Evolutionary conservation across 1,284 basidiomycete genomes (phyloP).

Genomic region (Vanrija sp.): DNA sequence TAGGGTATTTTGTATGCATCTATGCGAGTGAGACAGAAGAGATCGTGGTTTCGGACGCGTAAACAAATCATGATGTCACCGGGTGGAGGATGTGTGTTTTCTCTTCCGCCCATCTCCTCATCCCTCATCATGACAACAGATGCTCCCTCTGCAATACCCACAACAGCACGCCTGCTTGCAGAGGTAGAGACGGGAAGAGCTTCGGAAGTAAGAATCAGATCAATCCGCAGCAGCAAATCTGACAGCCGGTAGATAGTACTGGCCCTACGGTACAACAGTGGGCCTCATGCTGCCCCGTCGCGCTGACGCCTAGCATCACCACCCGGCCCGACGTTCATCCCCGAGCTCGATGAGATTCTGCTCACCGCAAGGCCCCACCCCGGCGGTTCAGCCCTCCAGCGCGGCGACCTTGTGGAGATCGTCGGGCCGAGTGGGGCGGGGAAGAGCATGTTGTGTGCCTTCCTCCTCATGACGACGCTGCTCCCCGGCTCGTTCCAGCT

Average conservation of each 20-base stretch:
- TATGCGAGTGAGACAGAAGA: background rate
- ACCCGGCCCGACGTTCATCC: conserved; percentile 42
- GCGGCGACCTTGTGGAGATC: conserved; percentile 46
- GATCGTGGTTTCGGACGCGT: background rate
- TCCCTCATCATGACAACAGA: background rate
- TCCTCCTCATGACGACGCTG: conserved; percentile 33
- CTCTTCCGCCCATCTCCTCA: background rate
- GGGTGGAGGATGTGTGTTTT: background rate
- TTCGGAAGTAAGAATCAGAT: conserved; percentile 21
- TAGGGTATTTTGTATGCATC: background rate
- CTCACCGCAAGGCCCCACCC: conserved; percentile 26
- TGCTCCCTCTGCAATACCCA: background rate
- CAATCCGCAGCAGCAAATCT: conserved; percentile 6
- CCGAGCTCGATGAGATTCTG: conserved; percentile 35
- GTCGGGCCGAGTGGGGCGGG: conserved; percentile 44
- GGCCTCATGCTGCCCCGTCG: background rate
- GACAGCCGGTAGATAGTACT: conserved; percentile 15
- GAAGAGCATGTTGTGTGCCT: conserved; percentile 21
- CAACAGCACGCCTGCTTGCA: conserved; percentile 22
- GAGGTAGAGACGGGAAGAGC: conserved; percentile 32
- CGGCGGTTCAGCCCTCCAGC: conserved; percentile 34
- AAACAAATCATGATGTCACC: background rate
- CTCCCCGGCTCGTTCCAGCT: conserved; percentile 21
- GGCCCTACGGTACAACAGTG: conserved; percentile 35
- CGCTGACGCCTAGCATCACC: conserved; percentile 30